Evolutionary conservation across 108 stramenopile species (phyloP).

Genomic region (Nannochloropsis oceanica): DNA sequence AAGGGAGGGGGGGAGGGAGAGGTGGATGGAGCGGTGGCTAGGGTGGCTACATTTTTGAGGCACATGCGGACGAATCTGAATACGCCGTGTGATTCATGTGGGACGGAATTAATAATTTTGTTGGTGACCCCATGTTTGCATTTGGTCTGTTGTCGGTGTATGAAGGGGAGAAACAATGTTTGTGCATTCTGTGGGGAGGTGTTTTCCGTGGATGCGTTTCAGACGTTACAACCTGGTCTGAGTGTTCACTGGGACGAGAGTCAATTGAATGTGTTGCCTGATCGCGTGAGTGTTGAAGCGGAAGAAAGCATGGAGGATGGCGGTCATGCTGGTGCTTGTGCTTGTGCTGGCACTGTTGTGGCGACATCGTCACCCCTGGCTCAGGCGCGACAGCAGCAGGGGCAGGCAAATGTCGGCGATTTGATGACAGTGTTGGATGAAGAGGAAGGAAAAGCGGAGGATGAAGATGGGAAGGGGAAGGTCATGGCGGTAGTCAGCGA

Average conservation of each 20-base stretch:
- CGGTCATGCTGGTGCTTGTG: neutral
- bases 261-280: neutral
- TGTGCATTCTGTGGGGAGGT: slow-evolving; percentile 2
- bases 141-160: slow-evolving; percentile 15
- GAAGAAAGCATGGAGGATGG: neutral
- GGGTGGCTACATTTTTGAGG: neutral
- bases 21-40: neutral
- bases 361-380: neutral
- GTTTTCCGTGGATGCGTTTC: slow-evolving; percentile 18
- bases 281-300: neutral
- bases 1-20: slow-evolving; percentile 7
- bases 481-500: slow-evolving; percentile 6
- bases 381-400: neutral
- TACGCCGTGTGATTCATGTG: slow-evolving; percentile 3
- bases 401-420: neutral
- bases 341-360: neutral
- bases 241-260: neutral
- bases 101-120: slow-evolving; percentile 5
- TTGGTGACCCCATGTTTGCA: slow-evolving; percentile 19
- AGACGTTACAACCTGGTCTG: neutral
- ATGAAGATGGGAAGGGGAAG: slow-evolving; percentile 8
- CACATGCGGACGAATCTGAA: neutral
- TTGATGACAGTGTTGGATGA: neutral
- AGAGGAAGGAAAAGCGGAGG: neutral
- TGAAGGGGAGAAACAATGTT: slow-evolving; percentile 4